Conservation (phyloP, 2,329 filamentous ascomycete genomes). For the Aspergillus unguis region DNA sequence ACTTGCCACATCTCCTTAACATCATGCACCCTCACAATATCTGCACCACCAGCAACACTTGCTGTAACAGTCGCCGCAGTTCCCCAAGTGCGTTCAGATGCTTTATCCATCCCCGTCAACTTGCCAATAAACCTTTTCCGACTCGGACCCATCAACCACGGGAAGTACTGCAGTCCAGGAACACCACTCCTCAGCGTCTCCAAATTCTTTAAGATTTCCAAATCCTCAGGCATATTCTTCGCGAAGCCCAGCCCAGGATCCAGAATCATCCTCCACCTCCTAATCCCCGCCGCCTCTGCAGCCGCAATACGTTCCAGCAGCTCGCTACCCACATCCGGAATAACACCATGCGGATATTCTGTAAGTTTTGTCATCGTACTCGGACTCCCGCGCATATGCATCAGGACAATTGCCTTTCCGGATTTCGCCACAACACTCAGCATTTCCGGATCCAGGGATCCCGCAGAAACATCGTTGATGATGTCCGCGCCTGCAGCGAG, state of each 20-base stretch:
- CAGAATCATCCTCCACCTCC: conserved; percentile 89
- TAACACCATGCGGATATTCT: conserved; percentile 66
- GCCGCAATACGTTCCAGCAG: conserved; percentile 66
- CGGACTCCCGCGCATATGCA: conserved; percentile 92
- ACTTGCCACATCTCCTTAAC: conserved; percentile 82
- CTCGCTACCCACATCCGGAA: conserved; percentile 64
- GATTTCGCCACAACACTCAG: conserved; percentile 72
- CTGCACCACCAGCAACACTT: conserved; percentile 80
- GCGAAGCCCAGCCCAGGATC: conserved; percentile 95
- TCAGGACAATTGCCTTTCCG: conserved; percentile 75
- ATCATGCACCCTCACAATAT: conserved; percentile 91
- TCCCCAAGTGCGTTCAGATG: conserved; percentile 72
- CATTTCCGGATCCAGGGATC: conserved; percentile 75
- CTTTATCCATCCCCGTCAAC: conserved; percentile 70
- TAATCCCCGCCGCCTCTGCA: conserved; percentile 77
- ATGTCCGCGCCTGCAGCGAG: conserved; percentile 80
- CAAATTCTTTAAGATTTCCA: conserved; percentile 70
- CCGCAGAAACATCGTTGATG: conserved; percentile 91
- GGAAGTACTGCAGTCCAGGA: conserved; percentile 56
- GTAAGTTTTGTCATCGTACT: conserved; percentile 71
- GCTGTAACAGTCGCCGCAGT: conserved; percentile 86
- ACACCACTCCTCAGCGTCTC: conserved; percentile 53
- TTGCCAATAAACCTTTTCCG: conserved; percentile 85
- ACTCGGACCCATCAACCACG: conserved; percentile 87
- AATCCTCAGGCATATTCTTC: conserved; percentile 76